phyloP scores from a whole-genome alignment of 2,329 filamentous ascomycete species.

The Lachnellula occidentalis region DNA sequence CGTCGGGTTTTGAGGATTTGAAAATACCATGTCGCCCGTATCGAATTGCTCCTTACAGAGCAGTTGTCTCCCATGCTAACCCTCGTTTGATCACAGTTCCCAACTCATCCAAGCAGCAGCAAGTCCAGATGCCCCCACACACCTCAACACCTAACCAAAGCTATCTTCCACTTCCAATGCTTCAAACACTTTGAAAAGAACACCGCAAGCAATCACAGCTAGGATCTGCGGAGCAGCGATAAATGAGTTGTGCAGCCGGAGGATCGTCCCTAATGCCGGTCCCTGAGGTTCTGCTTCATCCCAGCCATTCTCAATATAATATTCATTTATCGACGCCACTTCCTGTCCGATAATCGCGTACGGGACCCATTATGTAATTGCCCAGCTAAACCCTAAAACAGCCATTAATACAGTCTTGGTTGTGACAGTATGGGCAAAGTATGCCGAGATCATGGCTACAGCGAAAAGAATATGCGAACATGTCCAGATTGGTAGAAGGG shows the following conservation, averaged over 20 bases:
- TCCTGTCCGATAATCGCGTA: conserved; percentile 28
- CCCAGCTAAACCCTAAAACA: conserved; percentile 26
- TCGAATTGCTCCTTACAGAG: too few relatives aligned
- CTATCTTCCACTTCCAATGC: not conserved
- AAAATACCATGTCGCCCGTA: too few relatives aligned
- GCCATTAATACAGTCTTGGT: not conserved
- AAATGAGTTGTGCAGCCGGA: conserved; percentile 3
- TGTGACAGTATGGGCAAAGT: not conserved
- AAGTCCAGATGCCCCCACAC: not conserved
- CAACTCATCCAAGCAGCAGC: not conserved
- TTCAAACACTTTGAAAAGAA: not conserved
- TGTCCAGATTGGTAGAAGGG: conserved; percentile 16
- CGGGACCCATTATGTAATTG: conserved; percentile 29
- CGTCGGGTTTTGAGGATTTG: too few relatives aligned
- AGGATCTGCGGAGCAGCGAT: conserved; percentile 4
- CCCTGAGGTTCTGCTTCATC: not conserved
- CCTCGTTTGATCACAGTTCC: too few relatives aligned
- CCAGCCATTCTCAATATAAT: not conserved
- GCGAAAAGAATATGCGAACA: conserved; percentile 8
- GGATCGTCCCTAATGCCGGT: not conserved
- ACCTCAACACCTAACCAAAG: not conserved
- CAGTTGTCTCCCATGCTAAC: too few relatives aligned
- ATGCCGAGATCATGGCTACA: not conserved
- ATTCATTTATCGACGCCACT: conserved; percentile 7
- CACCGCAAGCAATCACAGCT: not conserved